phyloP scores from a whole-genome alignment of 345 rosid species.

The Lumnitzera racemosa region DNA sequence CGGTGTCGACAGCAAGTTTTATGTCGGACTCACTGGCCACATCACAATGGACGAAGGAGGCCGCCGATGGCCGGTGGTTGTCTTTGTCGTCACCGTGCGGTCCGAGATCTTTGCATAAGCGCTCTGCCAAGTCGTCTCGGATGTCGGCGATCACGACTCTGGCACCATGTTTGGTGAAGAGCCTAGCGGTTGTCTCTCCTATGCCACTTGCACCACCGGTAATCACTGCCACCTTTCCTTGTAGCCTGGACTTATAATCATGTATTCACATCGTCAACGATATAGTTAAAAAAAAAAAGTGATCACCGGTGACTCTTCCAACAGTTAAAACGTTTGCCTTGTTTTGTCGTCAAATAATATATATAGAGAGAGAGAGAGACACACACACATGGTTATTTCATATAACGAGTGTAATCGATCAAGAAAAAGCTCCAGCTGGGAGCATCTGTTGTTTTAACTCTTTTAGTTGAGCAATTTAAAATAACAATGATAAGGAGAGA shows the following conservation, averaged over 20 bases:
- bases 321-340: too few relatives aligned
- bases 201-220: constrained; percentile 39
- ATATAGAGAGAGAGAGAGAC: too few relatives aligned
- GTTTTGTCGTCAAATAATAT: too few relatives aligned
- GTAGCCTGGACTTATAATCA: constrained; percentile 12
- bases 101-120: constrained; percentile 18
- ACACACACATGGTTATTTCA: too few relatives aligned
- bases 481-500: too few relatives aligned
- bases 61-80: neutral
- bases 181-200: constrained; percentile 16
- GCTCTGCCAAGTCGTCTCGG: constrained; percentile 21
- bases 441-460: too few relatives aligned
- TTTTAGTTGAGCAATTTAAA: too few relatives aligned
- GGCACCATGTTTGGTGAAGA: constrained; percentile 31
- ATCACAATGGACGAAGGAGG: constrained; percentile 28
- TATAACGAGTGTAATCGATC: too few relatives aligned
- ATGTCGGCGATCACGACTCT: constrained; percentile 35
- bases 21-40: constrained; percentile 29
- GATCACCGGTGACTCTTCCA: too few relatives aligned
- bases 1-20: constrained; percentile 14
- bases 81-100: neutral
- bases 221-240: constrained; percentile 30
- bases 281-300: neutral
- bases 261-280: neutral
- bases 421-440: too few relatives aligned